phyloP scores from a whole-genome alignment of 2,329 filamentous ascomycete species.

The Emericellopsis atlantica region DNA sequence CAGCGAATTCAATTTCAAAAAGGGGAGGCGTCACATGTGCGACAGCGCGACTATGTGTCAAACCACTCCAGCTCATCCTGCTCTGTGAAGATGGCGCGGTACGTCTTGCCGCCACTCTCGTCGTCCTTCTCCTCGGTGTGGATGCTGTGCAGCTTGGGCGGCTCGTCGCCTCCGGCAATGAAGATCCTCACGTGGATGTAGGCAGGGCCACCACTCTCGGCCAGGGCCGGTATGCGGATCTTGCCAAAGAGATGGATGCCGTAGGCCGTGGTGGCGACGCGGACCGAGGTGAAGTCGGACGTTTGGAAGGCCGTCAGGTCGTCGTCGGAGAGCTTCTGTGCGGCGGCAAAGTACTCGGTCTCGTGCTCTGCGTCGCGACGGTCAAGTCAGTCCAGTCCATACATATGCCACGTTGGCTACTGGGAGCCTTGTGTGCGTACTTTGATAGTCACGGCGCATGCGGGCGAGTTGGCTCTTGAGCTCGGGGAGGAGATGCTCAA shows the following conservation, averaged over 20 bases:
- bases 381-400: not conserved
- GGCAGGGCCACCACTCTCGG: constrained; percentile 42
- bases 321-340: constrained; percentile 43
- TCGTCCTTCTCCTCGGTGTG: constrained; percentile 96
- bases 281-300: constrained; percentile 80
- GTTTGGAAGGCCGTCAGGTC: constrained; percentile 77
- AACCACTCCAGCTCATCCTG: constrained; percentile 72
- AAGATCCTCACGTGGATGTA: constrained; percentile 83
- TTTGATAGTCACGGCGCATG: constrained; percentile 30
- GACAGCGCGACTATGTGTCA: constrained; percentile 22
- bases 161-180: constrained; percentile 73
- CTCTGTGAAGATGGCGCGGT: constrained; percentile 82
- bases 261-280: constrained; percentile 78
- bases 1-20: not conserved
- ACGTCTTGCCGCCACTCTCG: constrained; percentile 77
- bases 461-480: constrained; percentile 37
- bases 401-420: constrained; percentile 1
- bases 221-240: constrained; percentile 40
- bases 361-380: constrained; percentile 31
- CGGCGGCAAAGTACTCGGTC: constrained; percentile 39
- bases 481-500: constrained; percentile 34
- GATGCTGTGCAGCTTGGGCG: constrained; percentile 80
- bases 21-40: not conserved
- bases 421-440: constrained; percentile 12
- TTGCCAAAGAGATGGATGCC: constrained; percentile 65